A percentile compares a stretch with the other conserved stretches of the same genome.
Conservation (phyloP, 257 asterid species). For the Mentha longifolia region DNA sequence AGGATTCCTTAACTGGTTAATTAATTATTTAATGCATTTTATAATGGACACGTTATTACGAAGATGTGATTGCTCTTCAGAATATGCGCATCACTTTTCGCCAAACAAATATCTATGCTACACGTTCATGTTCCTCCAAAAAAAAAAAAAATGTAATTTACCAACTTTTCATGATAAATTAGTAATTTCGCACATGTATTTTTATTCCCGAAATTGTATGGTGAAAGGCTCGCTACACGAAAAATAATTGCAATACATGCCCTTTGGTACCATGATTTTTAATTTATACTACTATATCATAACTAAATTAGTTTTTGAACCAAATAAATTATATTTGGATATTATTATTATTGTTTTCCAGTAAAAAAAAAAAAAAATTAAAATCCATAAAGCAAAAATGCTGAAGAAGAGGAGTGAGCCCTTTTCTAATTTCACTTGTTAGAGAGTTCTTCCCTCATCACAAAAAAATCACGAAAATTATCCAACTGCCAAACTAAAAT, state of each 20-base stretch:
- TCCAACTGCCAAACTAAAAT: constrained; percentile 22
- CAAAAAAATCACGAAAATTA: constrained; percentile 15
- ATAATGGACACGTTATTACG: neutral
- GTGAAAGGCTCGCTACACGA: no score
- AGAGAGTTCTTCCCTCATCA: neutral
- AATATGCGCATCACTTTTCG: constrained; percentile 26
- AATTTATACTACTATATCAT: no score
- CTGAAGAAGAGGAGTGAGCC: neutral
- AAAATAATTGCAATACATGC: no score
- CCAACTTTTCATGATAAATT: neutral
- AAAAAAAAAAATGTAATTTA: neutral
- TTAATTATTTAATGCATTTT: no score
- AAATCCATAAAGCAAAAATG: neutral
- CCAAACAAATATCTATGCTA: neutral
- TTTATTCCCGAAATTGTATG: no score
- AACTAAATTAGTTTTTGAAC: no score
- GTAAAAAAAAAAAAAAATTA: neutral
- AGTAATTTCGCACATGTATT: no score
- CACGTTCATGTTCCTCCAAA: constrained; percentile 6
- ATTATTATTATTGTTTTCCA: no score
- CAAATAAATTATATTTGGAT: no score
- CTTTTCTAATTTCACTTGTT: neutral
- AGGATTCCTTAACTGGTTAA: no score
- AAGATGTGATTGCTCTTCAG: constrained; percentile 12
- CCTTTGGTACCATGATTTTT: no score